Conservation (phyloP, 2,329 filamentous ascomycete species). For the Calonectria pteridis region DNA sequence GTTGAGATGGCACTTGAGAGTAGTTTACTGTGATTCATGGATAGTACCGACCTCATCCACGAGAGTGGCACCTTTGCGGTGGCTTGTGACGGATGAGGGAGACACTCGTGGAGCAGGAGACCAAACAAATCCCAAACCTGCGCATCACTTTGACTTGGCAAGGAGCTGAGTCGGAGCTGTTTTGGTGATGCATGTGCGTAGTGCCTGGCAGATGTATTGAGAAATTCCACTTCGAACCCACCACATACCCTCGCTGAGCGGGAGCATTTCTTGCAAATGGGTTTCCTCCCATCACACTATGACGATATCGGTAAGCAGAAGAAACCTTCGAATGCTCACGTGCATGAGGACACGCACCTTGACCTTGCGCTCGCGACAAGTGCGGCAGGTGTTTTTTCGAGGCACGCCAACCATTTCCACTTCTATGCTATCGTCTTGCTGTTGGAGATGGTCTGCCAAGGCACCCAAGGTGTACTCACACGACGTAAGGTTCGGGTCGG, state of each 20-base stretch:
- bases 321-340: not conserved
- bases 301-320: not conserved
- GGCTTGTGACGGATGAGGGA: conserved; percentile 8
- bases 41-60: not conserved
- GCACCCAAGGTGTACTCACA: not conserved
- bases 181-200: not conserved
- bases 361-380: conserved; percentile 9
- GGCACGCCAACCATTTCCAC: not conserved
- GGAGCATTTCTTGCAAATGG: not conserved
- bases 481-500: not conserved
- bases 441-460: not conserved
- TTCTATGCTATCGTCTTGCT: too few species aligned
- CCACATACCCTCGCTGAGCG: not conserved
- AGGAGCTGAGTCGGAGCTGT: not conserved
- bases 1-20: not conserved
- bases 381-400: conserved; percentile 3
- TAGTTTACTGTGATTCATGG: not conserved
- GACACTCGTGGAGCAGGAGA: not conserved
- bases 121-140: not conserved
- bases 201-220: not conserved
- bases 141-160: not conserved
- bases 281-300: conserved; percentile 6
- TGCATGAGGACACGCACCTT: not conserved
- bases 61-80: not conserved
- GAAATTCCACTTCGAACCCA: not conserved